Conservation (phyloP, 2,329 filamentous ascomycete genomes). For the Aspergillus proliferans region DNA sequence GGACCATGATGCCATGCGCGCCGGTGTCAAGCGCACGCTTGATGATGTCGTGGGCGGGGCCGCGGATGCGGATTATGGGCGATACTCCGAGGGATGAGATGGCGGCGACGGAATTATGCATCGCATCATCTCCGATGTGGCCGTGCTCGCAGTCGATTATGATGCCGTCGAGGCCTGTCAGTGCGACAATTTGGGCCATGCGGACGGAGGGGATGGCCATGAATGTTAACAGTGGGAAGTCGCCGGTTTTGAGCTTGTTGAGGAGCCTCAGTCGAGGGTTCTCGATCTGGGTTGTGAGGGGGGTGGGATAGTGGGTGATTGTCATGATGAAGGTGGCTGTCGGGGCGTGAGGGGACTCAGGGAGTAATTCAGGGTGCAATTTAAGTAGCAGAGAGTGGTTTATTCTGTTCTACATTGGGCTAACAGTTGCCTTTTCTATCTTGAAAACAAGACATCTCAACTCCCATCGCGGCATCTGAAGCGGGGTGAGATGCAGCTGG, state of each 20-base stretch:
- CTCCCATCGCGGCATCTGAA: too few relatives aligned
- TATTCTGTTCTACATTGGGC: too few relatives aligned
- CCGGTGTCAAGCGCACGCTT: constrained; percentile 21
- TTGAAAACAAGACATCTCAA: background rate
- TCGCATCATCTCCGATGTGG: constrained; percentile 22
- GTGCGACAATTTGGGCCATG: constrained; percentile 51
- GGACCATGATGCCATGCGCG: constrained; percentile 39
- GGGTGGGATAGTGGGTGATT: too few relatives aligned
- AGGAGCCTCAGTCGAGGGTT: constrained; percentile 41
- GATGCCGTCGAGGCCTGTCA: constrained; percentile 60
- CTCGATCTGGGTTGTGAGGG: constrained; percentile 27
- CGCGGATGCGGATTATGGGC: constrained; percentile 17
- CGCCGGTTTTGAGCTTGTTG: constrained; percentile 37
- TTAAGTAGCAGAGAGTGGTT: too few relatives aligned
- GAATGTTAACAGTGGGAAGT: constrained; percentile 45
- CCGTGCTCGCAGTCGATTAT: constrained; percentile 47
- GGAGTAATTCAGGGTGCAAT: too few relatives aligned
- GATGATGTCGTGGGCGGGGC: constrained; percentile 15
- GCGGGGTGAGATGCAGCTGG: too few relatives aligned
- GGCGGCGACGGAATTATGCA: constrained; percentile 22
- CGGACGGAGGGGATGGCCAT: constrained; percentile 44
- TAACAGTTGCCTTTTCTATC: background rate
- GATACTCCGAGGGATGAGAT: constrained; percentile 20
- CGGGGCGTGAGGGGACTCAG: too few relatives aligned
- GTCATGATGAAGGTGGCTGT: too few relatives aligned